Percentiles rank a stretch among this genome's conserved stretches.
phyloP scores from a whole-genome alignment of 306 rosid genomes.

The Quercus variabilis region DNA sequence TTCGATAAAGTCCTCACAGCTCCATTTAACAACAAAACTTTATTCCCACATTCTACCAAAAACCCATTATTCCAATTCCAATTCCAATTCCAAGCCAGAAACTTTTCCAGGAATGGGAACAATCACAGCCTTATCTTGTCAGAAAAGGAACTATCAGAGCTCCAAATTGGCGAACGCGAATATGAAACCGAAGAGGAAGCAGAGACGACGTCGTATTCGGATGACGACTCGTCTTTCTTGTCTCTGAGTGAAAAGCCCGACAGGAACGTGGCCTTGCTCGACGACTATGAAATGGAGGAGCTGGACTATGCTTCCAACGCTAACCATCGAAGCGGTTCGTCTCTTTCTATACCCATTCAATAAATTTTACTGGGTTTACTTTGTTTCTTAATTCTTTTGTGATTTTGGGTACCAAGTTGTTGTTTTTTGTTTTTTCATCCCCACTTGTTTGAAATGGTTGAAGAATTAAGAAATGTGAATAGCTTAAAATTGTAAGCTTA shows the following conservation, averaged over 20 bases:
- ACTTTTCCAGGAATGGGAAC: slow-evolving; percentile 15
- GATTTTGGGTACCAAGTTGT: not conserved
- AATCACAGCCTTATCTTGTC: slow-evolving; percentile 16
- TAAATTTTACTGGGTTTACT: not conserved
- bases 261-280: slow-evolving; percentile 63
- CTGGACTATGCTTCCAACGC: slow-evolving; percentile 38
- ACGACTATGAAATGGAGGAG: slow-evolving; percentile 82
- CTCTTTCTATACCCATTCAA: not conserved
- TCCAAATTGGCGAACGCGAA: slow-evolving; percentile 24
- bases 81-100: slow-evolving; percentile 22
- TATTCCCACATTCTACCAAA: slow-evolving; percentile 24
- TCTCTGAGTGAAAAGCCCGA: slow-evolving; percentile 85
- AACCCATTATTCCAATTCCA: slow-evolving; percentile 7
- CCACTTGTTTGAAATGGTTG: not conserved
- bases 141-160: slow-evolving; percentile 3
- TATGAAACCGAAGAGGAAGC: slow-evolving; percentile 22
- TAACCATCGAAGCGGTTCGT: slow-evolving; percentile 77
- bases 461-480: not conserved
- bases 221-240: slow-evolving; percentile 63
- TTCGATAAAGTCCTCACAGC: not conserved
- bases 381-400: not conserved
- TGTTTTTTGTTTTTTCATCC: not conserved
- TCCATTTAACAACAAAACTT: not conserved
- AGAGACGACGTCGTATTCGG: slow-evolving; percentile 33
- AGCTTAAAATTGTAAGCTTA: not conserved